phyloP scores from a whole-genome alignment of 768 basidiomycete genomes.

The Megacollybia marginata region DNA sequence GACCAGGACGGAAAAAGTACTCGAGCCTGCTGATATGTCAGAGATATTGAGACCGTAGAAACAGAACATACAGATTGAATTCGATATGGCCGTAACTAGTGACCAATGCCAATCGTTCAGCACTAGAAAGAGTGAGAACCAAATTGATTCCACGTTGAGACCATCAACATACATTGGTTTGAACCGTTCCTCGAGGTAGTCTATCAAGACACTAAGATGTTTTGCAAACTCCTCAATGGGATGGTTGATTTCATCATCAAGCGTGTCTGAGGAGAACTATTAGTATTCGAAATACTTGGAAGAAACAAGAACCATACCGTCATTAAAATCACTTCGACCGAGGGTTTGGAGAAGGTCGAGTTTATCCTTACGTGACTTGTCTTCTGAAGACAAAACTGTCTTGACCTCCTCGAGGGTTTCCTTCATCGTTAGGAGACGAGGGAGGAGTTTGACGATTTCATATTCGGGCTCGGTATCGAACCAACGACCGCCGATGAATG shows the following conservation, averaged over 20 bases:
- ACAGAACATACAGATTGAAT: constrained; percentile 7
- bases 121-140: constrained; percentile 3
- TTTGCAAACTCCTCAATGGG: constrained; percentile 5
- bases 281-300: background rate
- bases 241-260: background rate
- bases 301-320: background rate
- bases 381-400: background rate
- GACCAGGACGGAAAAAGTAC: constrained; percentile 1
- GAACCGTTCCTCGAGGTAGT: constrained; percentile 8
- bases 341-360: background rate
- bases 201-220: constrained; percentile 8
- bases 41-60: background rate
- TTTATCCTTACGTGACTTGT: background rate
- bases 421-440: constrained; percentile 1
- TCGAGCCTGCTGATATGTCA: background rate
- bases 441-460: constrained; percentile 3
- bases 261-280: background rate
- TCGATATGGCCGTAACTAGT: constrained; percentile 10
- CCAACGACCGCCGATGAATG: constrained; percentile 11
- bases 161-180: constrained; percentile 7
- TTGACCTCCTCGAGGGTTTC: background rate
- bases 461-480: constrained; percentile 2
- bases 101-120: constrained; percentile 6
- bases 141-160: background rate
- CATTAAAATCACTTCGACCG: background rate